phyloP scores from a whole-genome alignment of 345 rosid species.

The Euphorbia pulcherrima region DNA sequence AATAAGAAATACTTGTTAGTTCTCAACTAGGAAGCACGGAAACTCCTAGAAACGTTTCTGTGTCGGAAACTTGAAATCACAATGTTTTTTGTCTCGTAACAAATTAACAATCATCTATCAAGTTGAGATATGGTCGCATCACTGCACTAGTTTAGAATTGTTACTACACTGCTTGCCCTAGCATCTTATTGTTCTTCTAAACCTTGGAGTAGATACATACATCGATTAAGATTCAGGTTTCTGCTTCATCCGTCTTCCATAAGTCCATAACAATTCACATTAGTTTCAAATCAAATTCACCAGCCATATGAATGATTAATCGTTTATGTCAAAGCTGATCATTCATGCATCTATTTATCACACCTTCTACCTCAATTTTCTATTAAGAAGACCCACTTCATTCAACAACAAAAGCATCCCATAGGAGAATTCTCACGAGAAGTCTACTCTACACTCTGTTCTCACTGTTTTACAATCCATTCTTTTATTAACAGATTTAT shows the following conservation, averaged over 20 bases:
- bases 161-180: not conserved
- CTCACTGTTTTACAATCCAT: not conserved
- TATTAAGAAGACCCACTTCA: not conserved
- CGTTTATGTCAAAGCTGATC: not conserved
- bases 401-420: not conserved
- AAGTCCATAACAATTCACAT: too few species aligned
- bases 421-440: not conserved
- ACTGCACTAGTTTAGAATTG: not conserved
- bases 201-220: not conserved
- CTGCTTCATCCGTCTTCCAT: not conserved
- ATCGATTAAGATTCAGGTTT: too few species aligned
- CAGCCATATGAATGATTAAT: not conserved
- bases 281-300: not conserved
- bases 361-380: not conserved
- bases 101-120: slow-evolving; percentile 1
- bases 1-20: not conserved
- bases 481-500: too few species aligned
- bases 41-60: too few species aligned
- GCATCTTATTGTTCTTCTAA: not conserved
- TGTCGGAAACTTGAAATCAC: too few species aligned
- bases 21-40: too few species aligned
- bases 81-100: not conserved
- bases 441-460: not conserved
- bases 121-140: not conserved
- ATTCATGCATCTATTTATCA: not conserved